Base-by-base conservation (phyloP, 106 monocot genomes). In the Dioscorea zingiberensis region DNA sequence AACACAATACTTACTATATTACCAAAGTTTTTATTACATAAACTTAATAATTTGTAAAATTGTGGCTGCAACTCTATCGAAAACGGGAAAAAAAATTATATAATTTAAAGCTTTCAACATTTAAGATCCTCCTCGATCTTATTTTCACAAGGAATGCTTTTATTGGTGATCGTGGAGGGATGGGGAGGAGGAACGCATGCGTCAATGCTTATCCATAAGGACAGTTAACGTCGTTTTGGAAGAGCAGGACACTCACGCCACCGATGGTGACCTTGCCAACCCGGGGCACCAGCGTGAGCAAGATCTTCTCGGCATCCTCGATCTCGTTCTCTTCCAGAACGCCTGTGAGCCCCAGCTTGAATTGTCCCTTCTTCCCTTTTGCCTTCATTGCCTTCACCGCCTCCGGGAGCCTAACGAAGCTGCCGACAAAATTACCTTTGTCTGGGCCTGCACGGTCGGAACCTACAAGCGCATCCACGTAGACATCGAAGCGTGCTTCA, bases 401-500 rank as follows among this genome's bases (percentile, higher is more conserved):
- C 26, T 63, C 45, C 44, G 69, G 55, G 25, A 70, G 63, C 69
- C 47, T 76, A 9, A 69, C 69, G 57, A 69, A 76, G 27, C 69
- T 76, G 16, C 76, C 76, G 0, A 19, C 55, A 19, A 69, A 76
- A n/a, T 69, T 55, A 2, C 76, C 76, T 19, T 47, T 48, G 38
- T 76, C 76, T 0, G 69, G 63, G 44, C 63, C 62, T 13, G 69
- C 76, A 0, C 55, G 11, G 19, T 63, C 69, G 18, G 65, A 3
- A 30, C 4, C 65, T 16, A 64, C 56, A 5, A 70, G 71, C 3
- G 21, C 22, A 22, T 59, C 57, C 4, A 77, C 23, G 65, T 71
- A 77, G 48, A 77, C 65, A 27, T 77, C 70, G 57, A 77, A 77
- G 25, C 77, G 70, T 0, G 70, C 64, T 0, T 70, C 45, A 1